Evolutionary conservation across 257 asterid species (phyloP).

Genomic region (Nicotiana attenuata): DNA sequence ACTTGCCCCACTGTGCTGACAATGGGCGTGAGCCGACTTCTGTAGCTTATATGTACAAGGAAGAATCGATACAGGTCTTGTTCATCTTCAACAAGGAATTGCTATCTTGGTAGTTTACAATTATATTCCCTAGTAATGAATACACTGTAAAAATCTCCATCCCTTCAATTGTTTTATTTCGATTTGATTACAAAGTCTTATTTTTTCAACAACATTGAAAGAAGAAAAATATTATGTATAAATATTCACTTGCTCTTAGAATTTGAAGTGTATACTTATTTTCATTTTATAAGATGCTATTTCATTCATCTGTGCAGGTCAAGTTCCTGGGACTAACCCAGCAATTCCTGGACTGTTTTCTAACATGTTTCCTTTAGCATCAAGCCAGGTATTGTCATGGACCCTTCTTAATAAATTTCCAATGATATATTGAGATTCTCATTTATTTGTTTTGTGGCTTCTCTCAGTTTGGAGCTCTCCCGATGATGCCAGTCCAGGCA

Average conservation of each 20-base stretch:
- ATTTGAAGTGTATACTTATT: not conserved
- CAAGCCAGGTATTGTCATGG: slow-evolving; percentile 59
- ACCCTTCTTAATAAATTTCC: not conserved
- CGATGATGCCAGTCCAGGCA: slow-evolving; percentile 82
- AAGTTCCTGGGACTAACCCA: slow-evolving; percentile 61
- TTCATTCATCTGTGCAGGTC: slow-evolving; percentile 56
- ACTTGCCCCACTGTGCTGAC: slow-evolving; percentile 99
- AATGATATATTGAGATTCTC: slow-evolving; percentile 2
- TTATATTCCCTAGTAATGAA: slow-evolving; percentile 21
- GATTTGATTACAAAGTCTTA: not conserved
- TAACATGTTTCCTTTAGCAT: slow-evolving; percentile 61
- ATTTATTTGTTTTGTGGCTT: slow-evolving; percentile 13
- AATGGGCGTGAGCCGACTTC: slow-evolving; percentile 99
- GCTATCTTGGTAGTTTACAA: slow-evolving; percentile 61
- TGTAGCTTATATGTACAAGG: slow-evolving; percentile 97
- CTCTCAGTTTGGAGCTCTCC: slow-evolving; percentile 67
- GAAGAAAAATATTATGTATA: not conserved
- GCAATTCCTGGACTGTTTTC: slow-evolving; percentile 78
- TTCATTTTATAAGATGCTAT: slow-evolving; percentile 20
- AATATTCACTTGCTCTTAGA: not conserved
- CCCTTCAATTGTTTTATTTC: slow-evolving; percentile 1
- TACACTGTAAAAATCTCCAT: slow-evolving; percentile 8
- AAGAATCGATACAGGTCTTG: slow-evolving; percentile 90
- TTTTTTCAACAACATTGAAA: not conserved
- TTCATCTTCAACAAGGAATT: slow-evolving; percentile 93